A percentile compares a stretch with the other conserved stretches of the same genome.
Evolutionary conservation across 305 asterid genomes (phyloP).

Genomic region (Salvia sclarea): DNA sequence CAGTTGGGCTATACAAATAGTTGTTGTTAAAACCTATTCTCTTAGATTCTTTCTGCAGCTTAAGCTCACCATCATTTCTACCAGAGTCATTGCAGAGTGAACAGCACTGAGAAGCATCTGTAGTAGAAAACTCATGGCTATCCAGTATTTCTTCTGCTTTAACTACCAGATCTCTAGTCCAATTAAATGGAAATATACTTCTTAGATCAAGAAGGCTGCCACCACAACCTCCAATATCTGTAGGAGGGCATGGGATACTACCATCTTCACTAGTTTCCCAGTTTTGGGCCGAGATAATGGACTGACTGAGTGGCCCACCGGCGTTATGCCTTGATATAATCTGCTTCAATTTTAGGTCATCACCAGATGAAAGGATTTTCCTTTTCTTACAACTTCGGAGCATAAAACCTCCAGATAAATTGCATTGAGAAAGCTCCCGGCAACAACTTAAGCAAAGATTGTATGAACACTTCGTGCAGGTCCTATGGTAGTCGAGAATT

Average conservation of each 20-base stretch:
- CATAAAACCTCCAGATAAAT: constrained; percentile 38
- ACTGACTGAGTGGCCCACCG: constrained; percentile 33
- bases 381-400: constrained; percentile 49
- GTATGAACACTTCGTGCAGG: constrained; percentile 78
- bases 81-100: constrained; percentile 44
- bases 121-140: constrained; percentile 44
- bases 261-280: constrained; percentile 62
- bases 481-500: constrained; percentile 85
- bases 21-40: constrained; percentile 53
- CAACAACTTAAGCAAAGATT: constrained; percentile 87
- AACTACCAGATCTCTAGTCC: constrained; percentile 76
- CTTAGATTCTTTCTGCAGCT: constrained; percentile 44
- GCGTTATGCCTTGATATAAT: constrained; percentile 41
- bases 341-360: constrained; percentile 37
- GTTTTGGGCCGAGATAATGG: constrained; percentile 40
- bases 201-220: constrained; percentile 63
- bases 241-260: constrained; percentile 69
- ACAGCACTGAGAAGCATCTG: constrained; percentile 52
- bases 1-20: constrained; percentile 65
- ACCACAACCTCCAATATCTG: constrained; percentile 79
- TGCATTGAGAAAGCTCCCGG: constrained; percentile 55
- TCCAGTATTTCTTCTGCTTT: constrained; percentile 65
- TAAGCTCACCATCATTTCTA: constrained; percentile 37
- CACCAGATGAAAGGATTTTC: constrained; percentile 48
- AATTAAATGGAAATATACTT: constrained; percentile 62